Evolutionary conservation across 768 basidiomycete genomes (phyloP).

Genomic region (Suillus subaureus): DNA sequence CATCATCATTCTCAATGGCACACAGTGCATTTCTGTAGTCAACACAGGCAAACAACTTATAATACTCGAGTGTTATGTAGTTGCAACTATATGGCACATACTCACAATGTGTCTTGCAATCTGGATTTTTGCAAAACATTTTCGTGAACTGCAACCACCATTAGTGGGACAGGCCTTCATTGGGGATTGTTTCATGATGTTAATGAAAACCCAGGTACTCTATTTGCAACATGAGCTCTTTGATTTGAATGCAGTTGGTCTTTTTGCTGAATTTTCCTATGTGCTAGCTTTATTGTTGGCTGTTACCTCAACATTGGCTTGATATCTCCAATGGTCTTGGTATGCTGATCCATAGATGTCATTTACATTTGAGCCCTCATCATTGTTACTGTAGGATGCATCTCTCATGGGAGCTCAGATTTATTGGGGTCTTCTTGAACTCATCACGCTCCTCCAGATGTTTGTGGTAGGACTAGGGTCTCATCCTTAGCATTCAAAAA

Average conservation of each 20-base stretch:
- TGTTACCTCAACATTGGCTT: not conserved
- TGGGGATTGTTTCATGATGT: not conserved
- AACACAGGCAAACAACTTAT: not conserved
- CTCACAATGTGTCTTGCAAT: not conserved
- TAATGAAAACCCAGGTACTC: not conserved
- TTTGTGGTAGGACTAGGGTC: not conserved
- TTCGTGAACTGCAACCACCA: not conserved
- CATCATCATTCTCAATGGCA: not conserved
- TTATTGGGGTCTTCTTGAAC: not conserved
- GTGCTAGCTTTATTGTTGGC: not conserved
- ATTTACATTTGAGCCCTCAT: not conserved
- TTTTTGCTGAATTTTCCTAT: not conserved
- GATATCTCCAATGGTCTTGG: not conserved
- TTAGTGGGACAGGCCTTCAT: not conserved
- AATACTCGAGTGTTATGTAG: not conserved
- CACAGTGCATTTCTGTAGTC: not conserved
- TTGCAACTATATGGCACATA: not conserved
- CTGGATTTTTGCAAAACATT: not conserved
- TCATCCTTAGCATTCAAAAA: not conserved
- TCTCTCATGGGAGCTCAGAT: not conserved
- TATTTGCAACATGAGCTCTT: not conserved
- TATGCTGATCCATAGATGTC: not conserved
- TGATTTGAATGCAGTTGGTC: not conserved
- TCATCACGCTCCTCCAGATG: not conserved
- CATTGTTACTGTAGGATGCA: not conserved